Evolutionary conservation across 2,329 filamentous ascomycete species (phyloP), one percentile per base, ranked within the genome.

Genomic region (Raffaelea ambrosiae): DNA sequence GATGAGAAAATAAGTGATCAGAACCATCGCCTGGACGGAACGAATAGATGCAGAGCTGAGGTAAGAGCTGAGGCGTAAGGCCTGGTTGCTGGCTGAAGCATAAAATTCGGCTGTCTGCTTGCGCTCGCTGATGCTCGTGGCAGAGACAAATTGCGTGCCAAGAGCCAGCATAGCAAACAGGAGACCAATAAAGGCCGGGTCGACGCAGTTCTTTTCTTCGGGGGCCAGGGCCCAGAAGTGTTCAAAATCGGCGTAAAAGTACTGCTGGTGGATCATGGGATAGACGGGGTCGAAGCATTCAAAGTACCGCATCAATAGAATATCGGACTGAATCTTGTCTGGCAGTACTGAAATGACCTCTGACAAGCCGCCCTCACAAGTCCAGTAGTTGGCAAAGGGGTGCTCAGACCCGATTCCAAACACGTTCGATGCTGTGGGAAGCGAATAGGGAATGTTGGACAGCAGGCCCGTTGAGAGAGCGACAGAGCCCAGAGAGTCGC

Each of bases 301-400:
- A 54, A 83, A 83, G 59, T 84, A 84, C 36, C 77, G 71, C 44
- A 63, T 68, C 33, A 84, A 63, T 13, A 90, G 68, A 36, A 86
- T 81, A 55, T 90, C 84, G 46, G 84, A 83, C 62, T 89, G 85
- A 9, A 83, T 66, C 65, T 87, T 89, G 49, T 83, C 83, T 0
- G 86, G 86, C 13, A 91, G 68, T 3, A 89, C 84, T 1, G 77
- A 80, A 40, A 89, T 80, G 7, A 89, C 84, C 63, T 91, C 86
- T 9, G 79, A 72, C 18, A 91, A 66, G 0, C 85, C 86, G 43
- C 86, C 86, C 51, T 83, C 77, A 58, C 83, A 87, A 3, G 85
- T 90, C 86, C 86, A 91, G 63, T 90, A 90, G 60, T 90, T 90
- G 58, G 84, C 81, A 60, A 89, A 89, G 0, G 84, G 85, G 59